Base-by-base conservation (phyloP, 768 basidiomycete species). In the Lyophyllum atratum region DNA sequence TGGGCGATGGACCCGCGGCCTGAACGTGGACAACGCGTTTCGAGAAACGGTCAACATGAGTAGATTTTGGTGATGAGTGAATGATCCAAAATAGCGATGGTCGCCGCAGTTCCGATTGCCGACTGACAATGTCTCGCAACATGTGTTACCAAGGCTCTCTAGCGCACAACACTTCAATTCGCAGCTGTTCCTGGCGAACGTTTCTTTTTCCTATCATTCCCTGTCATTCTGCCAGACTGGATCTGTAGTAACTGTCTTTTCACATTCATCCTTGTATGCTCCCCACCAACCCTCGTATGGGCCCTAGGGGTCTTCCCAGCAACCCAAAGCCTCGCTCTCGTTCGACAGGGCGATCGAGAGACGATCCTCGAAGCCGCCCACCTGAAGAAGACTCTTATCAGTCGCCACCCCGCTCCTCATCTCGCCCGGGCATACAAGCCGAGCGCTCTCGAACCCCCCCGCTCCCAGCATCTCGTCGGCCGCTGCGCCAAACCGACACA, bases 291-390 rank as follows among this genome's bases (percentile, higher is more conserved):
- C 64, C 62, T 59, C 62, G 65, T 34, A 54, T 67, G 39, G 62
- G 79, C 39, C 26, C 51, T 24, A 37, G 39, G 34, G 62, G 56
- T 21, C 70, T 80, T 33, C 79, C 79, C 40, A 66, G 71, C 42
- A 74, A 63, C 50, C 78, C 76, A 15, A 52, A 43, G 33, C 59
- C 51, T 39, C 71, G 72, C 29, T 68, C 77, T 49, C 77, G 76
- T 54, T 73, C 76, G 2, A 63, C 49, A 47, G 56, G 54, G 56
- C 64, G 22, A 55, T 60, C 37, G 53, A 55, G 17, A 45, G 53
- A 26, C 21, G 49, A 31, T 24, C 6, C 14, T 25, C 48, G 28
- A 17, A 15, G 15, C n/a, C 22, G 28, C 24, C 5, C 14, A 4
- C 6, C 43, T 46, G 43, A n/a, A 5, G 31, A 42, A 15, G 33